Evolutionary conservation across 1,284 basidiomycete genomes (phyloP), one percentile per base, ranked within the genome.

Genomic region (Malassezia nana): DNA sequence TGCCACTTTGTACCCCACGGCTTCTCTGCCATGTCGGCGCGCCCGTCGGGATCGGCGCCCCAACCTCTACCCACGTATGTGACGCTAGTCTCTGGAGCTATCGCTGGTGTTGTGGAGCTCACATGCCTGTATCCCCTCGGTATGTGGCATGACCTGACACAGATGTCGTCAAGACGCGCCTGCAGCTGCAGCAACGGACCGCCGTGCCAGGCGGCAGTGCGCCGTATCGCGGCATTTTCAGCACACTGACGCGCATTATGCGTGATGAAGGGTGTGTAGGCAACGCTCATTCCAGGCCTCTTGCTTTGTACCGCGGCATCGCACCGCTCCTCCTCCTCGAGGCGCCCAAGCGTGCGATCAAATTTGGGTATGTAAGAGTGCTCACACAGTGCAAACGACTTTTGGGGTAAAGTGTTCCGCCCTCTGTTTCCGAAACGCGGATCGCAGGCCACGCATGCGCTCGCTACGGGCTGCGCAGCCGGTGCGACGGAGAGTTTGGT

Each of bases 331-430:
- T 99, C 24, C 82, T 96, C 72, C 79, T 98, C 51, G 92, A 99
- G 77, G 94, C 94, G 20, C 94, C 92, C 4, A 99, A 99, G 78
- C 83, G 92, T 77, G 92, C 92, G 16, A 86, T 91, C 57, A 99
- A 99, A 81, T 99, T 78, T 55, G 90, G 78, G 55, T 60, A 87
- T 52, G 64, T 52, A 59, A 58, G 40, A 25, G 38, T 42, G 24
- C 47, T 64, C 61, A 69, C 28, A 18, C 62, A 86, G 86, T 8
- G 80, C 86, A 4, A 89, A 89, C 78, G 90, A 91, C 69, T 91
- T 86, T 74, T 98, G 94, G 94, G 91, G 64, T 22, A 71, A 69
- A 33, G 64, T 63, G 10, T 72, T 66, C 60, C 52, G 57, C 15
- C 20, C 22, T 7, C 22, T 83, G 13, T 75, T 82, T 15, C 89